A percentile compares a stretch with the other conserved stretches of the same genome.
phyloP scores from a whole-genome alignment of 441 rosid genomes.

The Corymbia citriodora region DNA sequence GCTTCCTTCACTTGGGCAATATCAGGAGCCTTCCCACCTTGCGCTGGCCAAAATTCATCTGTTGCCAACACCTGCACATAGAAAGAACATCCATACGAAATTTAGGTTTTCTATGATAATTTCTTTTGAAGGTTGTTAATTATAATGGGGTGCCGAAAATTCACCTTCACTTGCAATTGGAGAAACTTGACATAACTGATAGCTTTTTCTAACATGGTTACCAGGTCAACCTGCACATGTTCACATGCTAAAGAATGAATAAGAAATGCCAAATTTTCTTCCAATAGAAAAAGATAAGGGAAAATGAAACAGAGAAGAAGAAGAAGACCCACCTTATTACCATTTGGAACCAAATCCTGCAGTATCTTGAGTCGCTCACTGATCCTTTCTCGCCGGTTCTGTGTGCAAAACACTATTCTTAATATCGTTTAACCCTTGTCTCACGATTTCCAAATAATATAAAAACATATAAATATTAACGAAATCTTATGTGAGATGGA shows the following conservation, averaged over 20 bases:
- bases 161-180: constrained; percentile 90
- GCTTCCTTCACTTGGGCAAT: constrained; percentile 90
- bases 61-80: constrained; percentile 69
- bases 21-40: constrained; percentile 87
- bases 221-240: constrained; percentile 71
- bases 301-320: neutral
- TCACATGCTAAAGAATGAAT: neutral
- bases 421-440: neutral
- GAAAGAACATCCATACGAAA: neutral
- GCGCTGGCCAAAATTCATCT: constrained; percentile 95
- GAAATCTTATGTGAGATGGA: neutral
- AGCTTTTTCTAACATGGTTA: constrained; percentile 92
- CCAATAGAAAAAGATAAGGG: neutral
- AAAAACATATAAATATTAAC: neutral
- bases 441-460: neutral
- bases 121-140: neutral
- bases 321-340: constrained; percentile 49
- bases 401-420: constrained; percentile 8
- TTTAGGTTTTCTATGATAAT: neutral
- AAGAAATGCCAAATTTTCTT: neutral
- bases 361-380: constrained; percentile 79
- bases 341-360: constrained; percentile 88
- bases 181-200: constrained; percentile 90
- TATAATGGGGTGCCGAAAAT: neutral
- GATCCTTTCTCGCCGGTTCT: constrained; percentile 86